Evolutionary conservation across 495 filamentous ascomycete species (phyloP), one percentile per base, ranked within the genome.

Genomic region (Clavariopsis aquatica): DNA sequence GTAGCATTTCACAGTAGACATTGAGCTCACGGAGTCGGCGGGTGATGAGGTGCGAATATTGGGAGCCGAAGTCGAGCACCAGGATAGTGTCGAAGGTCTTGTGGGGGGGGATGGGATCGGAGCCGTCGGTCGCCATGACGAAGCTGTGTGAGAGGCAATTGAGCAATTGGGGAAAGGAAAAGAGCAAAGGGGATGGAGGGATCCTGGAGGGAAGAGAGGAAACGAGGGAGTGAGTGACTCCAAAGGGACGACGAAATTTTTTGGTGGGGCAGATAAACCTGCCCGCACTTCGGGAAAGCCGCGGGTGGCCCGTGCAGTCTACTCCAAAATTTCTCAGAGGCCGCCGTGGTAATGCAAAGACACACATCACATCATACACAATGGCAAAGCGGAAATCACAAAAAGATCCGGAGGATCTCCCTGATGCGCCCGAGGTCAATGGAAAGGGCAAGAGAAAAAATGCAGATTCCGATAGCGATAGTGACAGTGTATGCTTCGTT

Each of bases 1-100:
- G 93, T 49, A 96, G 84, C 87, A 97, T 89, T 79, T 98, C 93
- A 43, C 84, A 85, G 81, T 89, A 96, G 74, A 98, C 83, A 80
- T 90, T 88, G 78, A 96, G 81, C 47, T 87, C 85, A 67, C 91
- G 82, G 15, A 95, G 82, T 49, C 90, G 85, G 31, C 91, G 82
- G 1, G 84, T 86, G 71, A 94, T 93, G 17, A 94, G 81, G 70
- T 92, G 90, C 3, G 83, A 84, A 55, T 85, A 89, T 75, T 88
- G 86, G 2, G 79, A 85, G 45, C 86, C 86, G 68, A 88, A 88
- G 73, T 89, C 86, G 60, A 89, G 78, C 57, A 84, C 80, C 60
- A 89, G 77, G 66, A 88, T 83, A 49, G 86, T 89, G 73, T 88
- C 84, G 74, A 85, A 87, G 71, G 79, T 74, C 60, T 82, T 76